These are phyloP conservation scores for Colletotrichum sp. DNA, from an alignment of 2,329 filamentous ascomycete genomes.

Conservation along the genomic window DNA sequence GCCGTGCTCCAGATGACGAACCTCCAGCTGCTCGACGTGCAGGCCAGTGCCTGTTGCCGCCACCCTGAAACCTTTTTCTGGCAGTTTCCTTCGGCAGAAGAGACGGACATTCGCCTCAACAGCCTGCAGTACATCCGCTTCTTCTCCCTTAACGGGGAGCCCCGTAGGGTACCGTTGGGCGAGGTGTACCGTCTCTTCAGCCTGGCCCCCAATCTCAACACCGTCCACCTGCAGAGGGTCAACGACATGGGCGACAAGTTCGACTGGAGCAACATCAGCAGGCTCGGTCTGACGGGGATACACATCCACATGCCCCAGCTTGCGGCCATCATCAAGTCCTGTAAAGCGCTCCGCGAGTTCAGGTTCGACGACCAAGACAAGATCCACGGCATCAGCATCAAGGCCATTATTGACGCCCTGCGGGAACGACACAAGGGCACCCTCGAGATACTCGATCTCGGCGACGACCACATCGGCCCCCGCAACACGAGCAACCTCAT, in stretches of 20 bases:
- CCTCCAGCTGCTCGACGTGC: background rate
- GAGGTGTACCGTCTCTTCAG: background rate
- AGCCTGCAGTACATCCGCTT: background rate
- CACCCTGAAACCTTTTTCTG: background rate
- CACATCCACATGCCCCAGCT: background rate
- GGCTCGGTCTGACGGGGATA: background rate
- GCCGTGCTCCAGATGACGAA: background rate
- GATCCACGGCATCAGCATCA: background rate
- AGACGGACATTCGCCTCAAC: background rate
- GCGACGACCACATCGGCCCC: background rate
- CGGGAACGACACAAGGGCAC: background rate
- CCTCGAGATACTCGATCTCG: background rate
- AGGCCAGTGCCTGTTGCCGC: background rate
- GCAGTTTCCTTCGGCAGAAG: background rate
- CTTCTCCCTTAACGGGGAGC: background rate
- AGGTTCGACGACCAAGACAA: background rate
- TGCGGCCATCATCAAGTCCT: background rate
- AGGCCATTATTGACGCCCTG: background rate
- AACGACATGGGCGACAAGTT: background rate
- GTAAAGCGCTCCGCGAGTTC: background rate
- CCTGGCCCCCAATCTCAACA: background rate
- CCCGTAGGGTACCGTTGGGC: background rate
- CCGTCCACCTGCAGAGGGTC: background rate
- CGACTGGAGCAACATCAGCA: background rate
- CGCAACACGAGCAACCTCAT: background rate